Evolutionary conservation across 2,329 filamentous ascomycete genomes (phyloP).

Genomic region (Talaromyces atroroseus): DNA sequence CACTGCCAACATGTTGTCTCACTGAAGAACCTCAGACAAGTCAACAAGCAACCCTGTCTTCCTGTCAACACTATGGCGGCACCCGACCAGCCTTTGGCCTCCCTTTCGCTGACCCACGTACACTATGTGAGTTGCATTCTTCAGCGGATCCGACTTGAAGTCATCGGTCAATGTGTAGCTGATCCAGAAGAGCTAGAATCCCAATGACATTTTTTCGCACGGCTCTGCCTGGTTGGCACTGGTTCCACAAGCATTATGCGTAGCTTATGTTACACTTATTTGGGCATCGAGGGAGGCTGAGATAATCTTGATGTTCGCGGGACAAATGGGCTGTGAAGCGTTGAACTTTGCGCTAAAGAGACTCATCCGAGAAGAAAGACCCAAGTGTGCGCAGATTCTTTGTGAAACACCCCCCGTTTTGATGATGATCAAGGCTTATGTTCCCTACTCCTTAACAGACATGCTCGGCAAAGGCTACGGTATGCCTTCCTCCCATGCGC

Average conservation of each 20-base stretch:
- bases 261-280: conserved; percentile 84
- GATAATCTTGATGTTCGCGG: conserved; percentile 80
- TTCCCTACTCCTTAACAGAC: conserved; percentile 38
- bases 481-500: conserved; percentile 93
- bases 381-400: conserved; percentile 55
- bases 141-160: neutral
- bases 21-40: neutral
- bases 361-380: conserved; percentile 85
- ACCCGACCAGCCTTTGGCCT: conserved; percentile 61
- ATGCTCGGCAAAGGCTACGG: conserved; percentile 89
- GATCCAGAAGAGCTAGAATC: conserved; percentile 58
- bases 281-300: conserved; percentile 90
- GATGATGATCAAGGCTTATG: conserved; percentile 2
- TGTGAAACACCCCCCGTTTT: neutral
- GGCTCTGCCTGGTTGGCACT: conserved; percentile 91
- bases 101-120: conserved; percentile 89
- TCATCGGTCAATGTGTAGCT: neutral
- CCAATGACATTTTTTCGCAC: conserved; percentile 76
- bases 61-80: conserved; percentile 6
- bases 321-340: conserved; percentile 86
- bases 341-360: conserved; percentile 88
- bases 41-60: neutral
- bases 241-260: conserved; percentile 81
- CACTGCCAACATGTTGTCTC: neutral
- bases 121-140: conserved; percentile 66